Conservation (phyloP, 2,329 filamentous ascomycete genomes). For the Xylariales sp. region DNA sequence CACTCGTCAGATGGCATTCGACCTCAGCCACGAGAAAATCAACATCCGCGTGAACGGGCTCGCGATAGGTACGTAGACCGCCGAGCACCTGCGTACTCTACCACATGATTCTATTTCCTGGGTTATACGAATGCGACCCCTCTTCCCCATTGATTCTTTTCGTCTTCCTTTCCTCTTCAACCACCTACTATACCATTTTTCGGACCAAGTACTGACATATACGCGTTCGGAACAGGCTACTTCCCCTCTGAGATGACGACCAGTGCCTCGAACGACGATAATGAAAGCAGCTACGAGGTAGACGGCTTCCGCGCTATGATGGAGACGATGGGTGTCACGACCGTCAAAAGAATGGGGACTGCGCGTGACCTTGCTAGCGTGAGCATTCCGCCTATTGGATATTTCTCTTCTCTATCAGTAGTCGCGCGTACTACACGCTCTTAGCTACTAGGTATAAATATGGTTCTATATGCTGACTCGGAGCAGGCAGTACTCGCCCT, state of each 20-base stretch:
- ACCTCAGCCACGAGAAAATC: slow-evolving; percentile 46
- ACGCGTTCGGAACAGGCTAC: slow-evolving; percentile 38
- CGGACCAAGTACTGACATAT: not conserved
- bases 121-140: too few relatives aligned
- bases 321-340: slow-evolving; percentile 35
- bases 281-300: slow-evolving; percentile 39
- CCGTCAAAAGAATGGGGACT: slow-evolving; percentile 44
- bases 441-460: not conserved
- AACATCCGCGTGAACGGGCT: slow-evolving; percentile 48
- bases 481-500: slow-evolving; percentile 43
- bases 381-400: slow-evolving; percentile 24
- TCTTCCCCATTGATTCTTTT: not conserved
- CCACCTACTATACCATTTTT: not conserved
- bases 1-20: slow-evolving; percentile 46
- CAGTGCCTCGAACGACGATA: slow-evolving; percentile 38
- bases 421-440: not conserved
- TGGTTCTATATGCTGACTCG: slow-evolving; percentile 3
- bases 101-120: too few relatives aligned
- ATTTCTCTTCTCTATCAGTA: not conserved
- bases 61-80: slow-evolving; percentile 40
- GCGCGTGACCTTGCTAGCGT: slow-evolving; percentile 46
- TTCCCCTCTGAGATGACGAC: slow-evolving; percentile 49
- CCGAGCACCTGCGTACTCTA: too few relatives aligned
- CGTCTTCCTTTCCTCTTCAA: not conserved
- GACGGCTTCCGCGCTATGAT: slow-evolving; percentile 38